phyloP scores from a whole-genome alignment of 2,329 filamentous ascomycete genomes.

The Nigrospora osmanthi region DNA sequence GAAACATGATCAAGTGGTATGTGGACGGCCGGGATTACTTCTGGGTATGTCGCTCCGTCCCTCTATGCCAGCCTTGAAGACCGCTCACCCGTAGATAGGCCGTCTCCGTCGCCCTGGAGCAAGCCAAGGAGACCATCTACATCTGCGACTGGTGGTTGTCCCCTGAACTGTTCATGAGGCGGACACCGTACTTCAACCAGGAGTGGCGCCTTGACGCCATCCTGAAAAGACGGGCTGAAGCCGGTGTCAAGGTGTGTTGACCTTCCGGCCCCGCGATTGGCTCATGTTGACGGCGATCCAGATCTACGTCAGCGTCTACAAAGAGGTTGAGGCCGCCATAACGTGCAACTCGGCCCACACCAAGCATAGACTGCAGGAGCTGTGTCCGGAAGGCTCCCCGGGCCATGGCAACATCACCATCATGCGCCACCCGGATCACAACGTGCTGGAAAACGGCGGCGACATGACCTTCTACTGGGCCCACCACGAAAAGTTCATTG shows the following conservation, averaged over 20 bases:
- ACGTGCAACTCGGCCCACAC: constrained; percentile 93
- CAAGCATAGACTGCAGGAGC: constrained; percentile 70
- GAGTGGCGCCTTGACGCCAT: constrained; percentile 82
- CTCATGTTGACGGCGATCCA: too few species aligned
- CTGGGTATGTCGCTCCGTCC: constrained; percentile 44
- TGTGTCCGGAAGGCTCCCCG: constrained; percentile 75
- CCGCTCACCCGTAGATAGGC: constrained; percentile 32
- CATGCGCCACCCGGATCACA: constrained; percentile 91
- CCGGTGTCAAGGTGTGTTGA: constrained; percentile 61
- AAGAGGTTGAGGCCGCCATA: constrained; percentile 72
- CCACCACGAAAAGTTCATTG: constrained; percentile 86
- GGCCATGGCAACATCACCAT: constrained; percentile 84
- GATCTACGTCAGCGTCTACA: constrained; percentile 89
- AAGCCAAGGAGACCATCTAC: constrained; percentile 88
- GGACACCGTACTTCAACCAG: constrained; percentile 75
- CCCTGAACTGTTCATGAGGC: constrained; percentile 76
- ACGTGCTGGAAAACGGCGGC: constrained; percentile 83
- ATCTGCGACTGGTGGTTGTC: constrained; percentile 97
- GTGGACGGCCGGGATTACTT: constrained; percentile 94
- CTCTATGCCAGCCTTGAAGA: not conserved
- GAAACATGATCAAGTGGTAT: constrained; percentile 93
- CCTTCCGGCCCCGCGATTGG: too few species aligned
- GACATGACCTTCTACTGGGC: constrained; percentile 97
- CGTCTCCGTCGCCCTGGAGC: constrained; percentile 82
- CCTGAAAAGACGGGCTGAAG: constrained; percentile 81